Evolutionary conservation across 306 rosid species (phyloP).

Genomic region (Styphnolobium japonicum): DNA sequence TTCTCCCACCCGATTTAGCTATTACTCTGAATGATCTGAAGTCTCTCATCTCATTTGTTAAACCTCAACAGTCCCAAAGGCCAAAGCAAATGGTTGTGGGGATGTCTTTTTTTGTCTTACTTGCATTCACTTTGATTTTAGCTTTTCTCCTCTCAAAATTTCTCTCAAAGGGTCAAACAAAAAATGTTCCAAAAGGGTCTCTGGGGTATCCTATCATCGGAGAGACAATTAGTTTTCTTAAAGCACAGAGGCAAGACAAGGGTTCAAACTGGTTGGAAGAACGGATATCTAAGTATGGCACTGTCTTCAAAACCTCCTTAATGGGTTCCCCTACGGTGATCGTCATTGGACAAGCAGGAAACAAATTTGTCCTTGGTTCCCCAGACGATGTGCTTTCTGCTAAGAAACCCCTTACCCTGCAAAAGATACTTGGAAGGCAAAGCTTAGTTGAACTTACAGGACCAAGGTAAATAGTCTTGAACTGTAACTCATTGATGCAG

Average conservation of each 20-base stretch:
- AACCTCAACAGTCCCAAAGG: not conserved
- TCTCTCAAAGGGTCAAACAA: conserved; percentile 28
- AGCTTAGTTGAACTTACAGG: conserved; percentile 43
- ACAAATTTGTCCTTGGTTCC: conserved; percentile 45
- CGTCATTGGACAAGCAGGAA: conserved; percentile 42
- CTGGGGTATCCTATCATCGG: conserved; percentile 49
- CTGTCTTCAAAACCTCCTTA: conserved; percentile 48
- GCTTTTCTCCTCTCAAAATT: conserved; percentile 33
- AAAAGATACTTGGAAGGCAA: conserved; percentile 38
- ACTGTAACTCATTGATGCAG: not conserved
- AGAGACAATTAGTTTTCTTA: conserved; percentile 48
- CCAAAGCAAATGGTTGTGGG: conserved; percentile 4
- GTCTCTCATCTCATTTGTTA: not conserved
- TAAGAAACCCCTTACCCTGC: conserved; percentile 44
- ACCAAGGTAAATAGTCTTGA: conserved; percentile 33
- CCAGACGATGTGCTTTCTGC: conserved; percentile 41
- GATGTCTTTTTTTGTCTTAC: conserved; percentile 26
- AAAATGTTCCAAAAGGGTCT: conserved; percentile 57
- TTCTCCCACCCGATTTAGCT: not conserved
- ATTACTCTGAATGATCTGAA: not conserved
- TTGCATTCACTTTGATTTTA: conserved; percentile 34
- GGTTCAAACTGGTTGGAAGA: conserved; percentile 50
- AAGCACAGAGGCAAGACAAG: conserved; percentile 38
- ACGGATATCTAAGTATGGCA: conserved; percentile 40
- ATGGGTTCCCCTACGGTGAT: conserved; percentile 53